A percentile compares a stretch with the other conserved stretches of the same genome.
These are phyloP conservation scores for Chaetomium olivaceum DNA, from an alignment of 2,329 filamentous ascomycete species.

Conservation along the genomic window DNA sequence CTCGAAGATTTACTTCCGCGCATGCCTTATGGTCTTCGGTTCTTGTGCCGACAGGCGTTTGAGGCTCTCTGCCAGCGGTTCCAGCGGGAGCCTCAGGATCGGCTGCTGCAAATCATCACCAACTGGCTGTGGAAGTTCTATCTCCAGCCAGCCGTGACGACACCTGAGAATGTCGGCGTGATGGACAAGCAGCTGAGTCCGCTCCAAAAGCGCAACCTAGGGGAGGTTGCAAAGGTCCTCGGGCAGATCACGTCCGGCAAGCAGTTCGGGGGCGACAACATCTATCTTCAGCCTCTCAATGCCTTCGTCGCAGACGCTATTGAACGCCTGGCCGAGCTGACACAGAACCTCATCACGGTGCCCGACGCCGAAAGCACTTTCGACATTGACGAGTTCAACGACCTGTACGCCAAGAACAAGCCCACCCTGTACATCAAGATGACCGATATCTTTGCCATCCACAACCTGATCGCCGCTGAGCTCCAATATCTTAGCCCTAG, in stretches of 20 bases:
- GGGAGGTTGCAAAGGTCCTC: slow-evolving; percentile 88
- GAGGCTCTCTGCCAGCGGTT: slow-evolving; percentile 76
- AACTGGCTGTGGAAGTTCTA: slow-evolving; percentile 96
- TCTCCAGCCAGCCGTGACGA: slow-evolving; percentile 82
- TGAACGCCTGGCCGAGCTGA: slow-evolving; percentile 73
- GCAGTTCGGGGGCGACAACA: slow-evolving; percentile 89
- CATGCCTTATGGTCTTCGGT: slow-evolving; percentile 92
- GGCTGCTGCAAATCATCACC: slow-evolving; percentile 78
- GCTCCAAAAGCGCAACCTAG: slow-evolving; percentile 87
- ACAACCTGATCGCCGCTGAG: slow-evolving; percentile 81
- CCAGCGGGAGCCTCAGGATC: slow-evolving; percentile 72
- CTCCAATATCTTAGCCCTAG: slow-evolving; percentile 74
- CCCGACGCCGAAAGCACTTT: slow-evolving; percentile 88
- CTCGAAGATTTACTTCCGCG: slow-evolving; percentile 81
- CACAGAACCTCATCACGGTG: slow-evolving; percentile 76
- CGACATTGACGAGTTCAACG: slow-evolving; percentile 98
- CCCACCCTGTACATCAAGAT: slow-evolving; percentile 99
- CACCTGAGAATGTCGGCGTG: slow-evolving; percentile 90
- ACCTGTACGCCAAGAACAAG: slow-evolving; percentile 93
- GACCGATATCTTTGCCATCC: slow-evolving; percentile 94
- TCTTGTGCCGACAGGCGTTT: slow-evolving; percentile 83
- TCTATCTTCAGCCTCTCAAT: slow-evolving; percentile 94
- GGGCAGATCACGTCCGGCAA: slow-evolving; percentile 85
- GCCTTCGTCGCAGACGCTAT: slow-evolving; percentile 85
- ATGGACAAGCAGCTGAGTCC: slow-evolving; percentile 87